phyloP scores from a whole-genome alignment of 345 rosid genomes.

The Bruguiera parviflora region DNA sequence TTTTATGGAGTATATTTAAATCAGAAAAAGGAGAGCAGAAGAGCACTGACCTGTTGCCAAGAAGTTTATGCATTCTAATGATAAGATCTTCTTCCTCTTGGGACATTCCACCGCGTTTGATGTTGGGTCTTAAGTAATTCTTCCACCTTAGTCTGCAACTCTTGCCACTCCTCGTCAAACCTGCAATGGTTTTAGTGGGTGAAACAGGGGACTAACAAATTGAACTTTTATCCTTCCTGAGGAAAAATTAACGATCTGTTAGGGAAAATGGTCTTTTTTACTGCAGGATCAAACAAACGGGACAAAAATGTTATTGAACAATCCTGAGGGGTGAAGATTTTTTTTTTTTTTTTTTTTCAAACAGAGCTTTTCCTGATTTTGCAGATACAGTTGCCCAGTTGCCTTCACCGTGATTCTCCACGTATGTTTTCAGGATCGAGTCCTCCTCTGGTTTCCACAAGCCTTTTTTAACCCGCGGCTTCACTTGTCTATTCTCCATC shows the following conservation, averaged over 20 bases:
- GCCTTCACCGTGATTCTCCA: slow-evolving; percentile 81
- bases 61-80: slow-evolving; percentile 83
- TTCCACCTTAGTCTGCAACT: slow-evolving; percentile 89
- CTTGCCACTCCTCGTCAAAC: slow-evolving; percentile 77
- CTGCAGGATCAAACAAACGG: too few species aligned
- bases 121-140: slow-evolving; percentile 78
- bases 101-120: slow-evolving; percentile 73
- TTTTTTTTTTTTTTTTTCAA: too few species aligned
- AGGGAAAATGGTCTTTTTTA: too few species aligned
- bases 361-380: slow-evolving; percentile 41
- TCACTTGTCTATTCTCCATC: slow-evolving; percentile 41
- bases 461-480: slow-evolving; percentile 50
- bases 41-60: slow-evolving; percentile 59
- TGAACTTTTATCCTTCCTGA: too few species aligned
- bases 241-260: too few species aligned
- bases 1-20: neutral
- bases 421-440: slow-evolving; percentile 53
- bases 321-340: neutral
- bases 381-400: slow-evolving; percentile 71
- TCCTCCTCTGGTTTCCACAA: slow-evolving; percentile 94
- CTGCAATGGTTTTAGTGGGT: slow-evolving; percentile 24
- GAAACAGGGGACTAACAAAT: neutral
- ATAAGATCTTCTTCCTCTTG: slow-evolving; percentile 80
- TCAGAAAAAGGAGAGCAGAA: neutral
- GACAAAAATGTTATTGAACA: too few species aligned